A percentile compares a stretch with the other conserved stretches of the same genome.
These are phyloP conservation scores for Sporothrix euskadiensis DNA, from an alignment of 2,329 filamentous ascomycete species.

Conservation along the genomic window DNA sequence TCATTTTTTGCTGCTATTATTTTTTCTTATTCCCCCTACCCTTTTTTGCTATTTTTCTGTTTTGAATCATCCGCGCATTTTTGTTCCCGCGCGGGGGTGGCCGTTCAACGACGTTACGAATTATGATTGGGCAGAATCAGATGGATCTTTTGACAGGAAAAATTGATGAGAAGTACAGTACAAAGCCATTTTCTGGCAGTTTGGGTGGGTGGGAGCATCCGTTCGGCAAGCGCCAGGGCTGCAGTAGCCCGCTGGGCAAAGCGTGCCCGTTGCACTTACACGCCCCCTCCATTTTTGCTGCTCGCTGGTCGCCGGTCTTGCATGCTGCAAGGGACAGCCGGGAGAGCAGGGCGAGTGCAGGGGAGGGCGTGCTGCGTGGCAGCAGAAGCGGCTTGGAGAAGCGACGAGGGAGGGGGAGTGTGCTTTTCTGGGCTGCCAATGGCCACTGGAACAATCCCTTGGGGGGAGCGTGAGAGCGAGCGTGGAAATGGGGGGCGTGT, in stretches of 20 bases:
- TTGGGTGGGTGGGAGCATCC: slow-evolving; percentile 30
- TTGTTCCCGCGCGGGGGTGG: slow-evolving; percentile 37
- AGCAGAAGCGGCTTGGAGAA: slow-evolving; percentile 15
- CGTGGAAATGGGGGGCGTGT: background rate
- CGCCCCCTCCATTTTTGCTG: slow-evolving; percentile 26
- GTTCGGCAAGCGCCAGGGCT: slow-evolving; percentile 38
- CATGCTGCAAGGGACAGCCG: slow-evolving; percentile 30
- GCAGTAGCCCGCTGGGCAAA: slow-evolving; percentile 35
- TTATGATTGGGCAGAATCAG: slow-evolving; percentile 55
- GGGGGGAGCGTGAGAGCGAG: background rate
- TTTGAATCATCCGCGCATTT: background rate
- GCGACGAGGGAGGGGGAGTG: slow-evolving; percentile 31
- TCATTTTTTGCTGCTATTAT: slow-evolving; percentile 16
- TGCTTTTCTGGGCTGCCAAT: slow-evolving; percentile 25
- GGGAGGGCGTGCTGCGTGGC: slow-evolving; percentile 4
- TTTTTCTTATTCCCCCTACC: background rate
- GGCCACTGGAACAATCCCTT: background rate
- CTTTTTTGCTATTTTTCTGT: background rate
- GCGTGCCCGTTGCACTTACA: slow-evolving; percentile 20
- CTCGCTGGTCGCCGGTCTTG: background rate
- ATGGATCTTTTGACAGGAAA: slow-evolving; percentile 39
- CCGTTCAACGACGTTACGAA: slow-evolving; percentile 50
- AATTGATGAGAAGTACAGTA: slow-evolving; percentile 49
- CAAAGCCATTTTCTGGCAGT: slow-evolving; percentile 29
- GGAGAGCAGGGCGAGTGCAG: background rate